Base-by-base conservation (phyloP, 768 basidiomycete genomes). In the Holtermanniella nyarrowii region DNA sequence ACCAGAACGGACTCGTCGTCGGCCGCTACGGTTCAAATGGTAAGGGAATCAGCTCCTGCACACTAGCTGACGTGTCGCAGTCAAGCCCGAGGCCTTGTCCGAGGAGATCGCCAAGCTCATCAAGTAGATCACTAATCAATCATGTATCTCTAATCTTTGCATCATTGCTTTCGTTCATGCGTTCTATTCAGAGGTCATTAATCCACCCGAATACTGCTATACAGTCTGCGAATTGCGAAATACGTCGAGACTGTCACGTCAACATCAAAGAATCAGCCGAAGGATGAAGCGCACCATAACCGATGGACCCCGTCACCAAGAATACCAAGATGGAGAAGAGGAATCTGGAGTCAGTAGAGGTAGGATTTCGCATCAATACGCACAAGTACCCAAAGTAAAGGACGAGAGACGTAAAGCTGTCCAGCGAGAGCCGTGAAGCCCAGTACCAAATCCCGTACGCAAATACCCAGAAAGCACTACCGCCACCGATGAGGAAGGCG, bases 401-500 rank as follows among this genome's bases (percentile, higher is more conserved):
- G 24, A 84, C 77, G 26, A 84, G 78, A 62, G 85, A 86, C 3
- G 88, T 78, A 51, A 88, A 74, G 7, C 86, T 86, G 66, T 83
- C 82, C 46, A 96, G 78, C 21, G 82, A 85, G n/a, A 96, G 78
- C 20, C 88, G 81, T 0, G 88, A 83, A 21, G 77, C 79, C 69
- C 68, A 70, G 48, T 73, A 73, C 73, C 88, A 88, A 10, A 89
- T 63, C 2, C 89, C 91, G 65, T 95, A 97, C 11, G 79, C 78
- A 47, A 91, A 73, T 22, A 96, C 74, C 91, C 91, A 97, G 70
- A 91, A 80, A 2, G 89, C 84, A 55, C 85, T 87, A 21, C 90
- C 88, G 7, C 89, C 93, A 27, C 93, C 93, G 25, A 82, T 84
- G 55, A 91, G 62, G 77, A 97, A 95, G 3, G 88, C 79, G 42